phyloP scores from a whole-genome alignment of 2,329 filamentous ascomycete species.

The Aureobasidium sp. region DNA sequence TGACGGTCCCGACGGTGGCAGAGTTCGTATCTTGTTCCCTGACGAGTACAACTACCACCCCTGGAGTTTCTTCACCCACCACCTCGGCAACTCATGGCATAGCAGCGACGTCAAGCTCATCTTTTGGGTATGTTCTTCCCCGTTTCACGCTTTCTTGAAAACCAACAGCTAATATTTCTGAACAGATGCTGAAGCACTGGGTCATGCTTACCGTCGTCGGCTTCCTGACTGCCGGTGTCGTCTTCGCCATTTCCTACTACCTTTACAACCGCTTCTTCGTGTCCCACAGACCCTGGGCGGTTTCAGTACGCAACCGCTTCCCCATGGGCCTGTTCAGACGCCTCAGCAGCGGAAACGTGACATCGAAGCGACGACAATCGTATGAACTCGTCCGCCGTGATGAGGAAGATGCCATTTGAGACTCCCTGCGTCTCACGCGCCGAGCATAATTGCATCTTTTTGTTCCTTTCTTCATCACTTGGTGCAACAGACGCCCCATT shows the following conservation, averaged over 20 bases:
- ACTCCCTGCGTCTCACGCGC: neutral
- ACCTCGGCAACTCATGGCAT: slow-evolving; percentile 58
- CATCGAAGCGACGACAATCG: slow-evolving; percentile 12
- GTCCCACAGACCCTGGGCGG: slow-evolving; percentile 4
- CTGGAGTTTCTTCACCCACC: slow-evolving; percentile 65
- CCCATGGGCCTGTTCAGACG: slow-evolving; percentile 12
- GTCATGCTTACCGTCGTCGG: slow-evolving; percentile 44
- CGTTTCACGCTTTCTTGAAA: neutral
- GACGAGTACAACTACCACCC: slow-evolving; percentile 59
- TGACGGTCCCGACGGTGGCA: slow-evolving; percentile 34
- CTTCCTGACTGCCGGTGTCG: slow-evolving; percentile 39
- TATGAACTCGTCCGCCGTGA: slow-evolving; percentile 13
- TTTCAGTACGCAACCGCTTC: slow-evolving; percentile 7
- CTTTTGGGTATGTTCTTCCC: slow-evolving; percentile 45
- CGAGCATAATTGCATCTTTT: neutral
- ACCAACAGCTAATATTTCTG: slow-evolving; percentile 14
- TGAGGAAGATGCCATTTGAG: slow-evolving; percentile 2
- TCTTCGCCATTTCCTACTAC: slow-evolving; percentile 43
- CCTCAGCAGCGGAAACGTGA: slow-evolving; percentile 8
- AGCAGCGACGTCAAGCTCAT: slow-evolving; percentile 54
- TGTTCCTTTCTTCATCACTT: neutral
- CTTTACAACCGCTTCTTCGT: slow-evolving; percentile 37
- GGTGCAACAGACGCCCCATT: neutral
- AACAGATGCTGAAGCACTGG: slow-evolving; percentile 41
- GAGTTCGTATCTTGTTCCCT: slow-evolving; percentile 59